Conservation (phyloP, 1,284 basidiomycete genomes). For the Apiotrichum akiyoshidainum region DNA sequence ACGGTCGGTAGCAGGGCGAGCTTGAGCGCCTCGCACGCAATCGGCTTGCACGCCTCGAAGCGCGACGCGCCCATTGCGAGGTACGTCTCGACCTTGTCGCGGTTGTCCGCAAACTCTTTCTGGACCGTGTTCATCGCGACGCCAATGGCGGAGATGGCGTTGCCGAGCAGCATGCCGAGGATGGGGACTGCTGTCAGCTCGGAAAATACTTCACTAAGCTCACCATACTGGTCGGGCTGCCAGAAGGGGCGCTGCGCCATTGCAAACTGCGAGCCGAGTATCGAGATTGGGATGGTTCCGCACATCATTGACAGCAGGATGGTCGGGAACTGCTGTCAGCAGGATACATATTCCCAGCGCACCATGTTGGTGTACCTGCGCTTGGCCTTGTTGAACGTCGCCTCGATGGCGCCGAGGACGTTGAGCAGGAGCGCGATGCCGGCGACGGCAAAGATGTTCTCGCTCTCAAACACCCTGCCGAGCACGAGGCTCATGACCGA, state of each 20-base stretch:
- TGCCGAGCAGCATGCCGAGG: conserved; percentile 82
- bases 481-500: conserved; percentile 67
- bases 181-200: conserved; percentile 62
- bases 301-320: conserved; percentile 67
- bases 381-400: conserved; percentile 68
- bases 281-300: conserved; percentile 74
- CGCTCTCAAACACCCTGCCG: conserved; percentile 68
- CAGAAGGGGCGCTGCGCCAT: conserved; percentile 75
- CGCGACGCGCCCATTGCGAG: conserved; percentile 75
- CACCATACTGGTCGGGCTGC: conserved; percentile 75
- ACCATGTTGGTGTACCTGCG: conserved; percentile 72
- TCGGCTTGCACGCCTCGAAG: conserved; percentile 72
- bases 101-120: conserved; percentile 60
- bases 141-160: conserved; percentile 69
- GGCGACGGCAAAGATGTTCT: conserved; percentile 69
- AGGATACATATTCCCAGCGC: neutral
- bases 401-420: conserved; percentile 60
- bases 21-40: conserved; percentile 70
- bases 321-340: conserved; percentile 60
- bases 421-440: conserved; percentile 72
- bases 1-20: conserved; percentile 73
- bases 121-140: conserved; percentile 58
- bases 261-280: conserved; percentile 70
- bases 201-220: conserved; percentile 25
- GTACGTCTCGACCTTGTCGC: conserved; percentile 76